Evolutionary conservation across 208 protist species (phyloP).

Genomic region (Naegleria fowleri): DNA sequence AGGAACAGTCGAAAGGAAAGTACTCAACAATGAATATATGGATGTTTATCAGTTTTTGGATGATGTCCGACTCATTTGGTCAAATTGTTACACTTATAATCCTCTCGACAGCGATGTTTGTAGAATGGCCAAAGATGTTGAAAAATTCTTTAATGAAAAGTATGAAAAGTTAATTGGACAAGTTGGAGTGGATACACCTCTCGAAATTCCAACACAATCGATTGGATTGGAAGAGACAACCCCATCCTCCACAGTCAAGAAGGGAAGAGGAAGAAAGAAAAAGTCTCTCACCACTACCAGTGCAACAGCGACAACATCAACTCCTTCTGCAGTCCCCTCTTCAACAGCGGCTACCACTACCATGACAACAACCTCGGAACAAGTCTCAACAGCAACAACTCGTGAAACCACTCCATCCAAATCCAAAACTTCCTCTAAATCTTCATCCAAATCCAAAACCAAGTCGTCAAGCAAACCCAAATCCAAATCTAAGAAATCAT

Average conservation of each 20-base stretch:
- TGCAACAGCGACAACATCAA: not conserved
- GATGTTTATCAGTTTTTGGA: conserved; percentile 34
- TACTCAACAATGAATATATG: conserved; percentile 30
- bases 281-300: not conserved
- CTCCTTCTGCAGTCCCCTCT: too few relatives aligned
- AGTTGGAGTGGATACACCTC: not conserved
- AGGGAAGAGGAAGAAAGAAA: not conserved
- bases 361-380: not conserved
- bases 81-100: conserved; percentile 42
- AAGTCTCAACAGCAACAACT: not conserved
- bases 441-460: not conserved
- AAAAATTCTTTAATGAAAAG: conserved; percentile 14
- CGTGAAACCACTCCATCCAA: not conserved
- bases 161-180: not conserved
- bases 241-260: not conserved
- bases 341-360: not conserved
- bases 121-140: conserved; percentile 35
- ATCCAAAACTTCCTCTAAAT: not conserved
- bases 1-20: conserved; percentile 41
- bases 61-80: conserved; percentile 37
- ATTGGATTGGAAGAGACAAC: not conserved
- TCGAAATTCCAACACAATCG: not conserved
- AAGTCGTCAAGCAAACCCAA: not conserved
- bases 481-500: not conserved
- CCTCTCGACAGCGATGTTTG: conserved; percentile 29